phyloP scores from a whole-genome alignment of 164 flowering plant species.

The Kingdonia uniflora region DNA sequence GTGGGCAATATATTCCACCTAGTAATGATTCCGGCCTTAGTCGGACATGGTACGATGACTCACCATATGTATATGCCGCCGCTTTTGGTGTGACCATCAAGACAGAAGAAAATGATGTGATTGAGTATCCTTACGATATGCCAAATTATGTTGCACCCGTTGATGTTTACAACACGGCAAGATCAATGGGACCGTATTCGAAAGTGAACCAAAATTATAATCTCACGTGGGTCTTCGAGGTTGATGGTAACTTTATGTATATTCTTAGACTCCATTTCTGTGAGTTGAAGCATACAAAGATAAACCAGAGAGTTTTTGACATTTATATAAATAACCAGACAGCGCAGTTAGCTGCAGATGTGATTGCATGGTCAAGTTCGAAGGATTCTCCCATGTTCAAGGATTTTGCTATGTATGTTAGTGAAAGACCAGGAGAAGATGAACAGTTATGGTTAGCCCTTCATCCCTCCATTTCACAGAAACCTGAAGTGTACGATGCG shows the following conservation, averaged over 20 bases:
- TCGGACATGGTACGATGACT: conserved; percentile 70
- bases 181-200: conserved; percentile 47
- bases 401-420: conserved; percentile 41
- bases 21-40: conserved; percentile 46
- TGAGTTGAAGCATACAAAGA: conserved; percentile 23
- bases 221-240: conserved; percentile 64
- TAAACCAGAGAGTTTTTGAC: conserved; percentile 53
- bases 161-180: conserved; percentile 42
- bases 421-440: conserved; percentile 23
- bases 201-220: conserved; percentile 38
- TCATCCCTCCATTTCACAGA: conserved; percentile 23
- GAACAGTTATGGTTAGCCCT: conserved; percentile 37
- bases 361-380: conserved; percentile 35
- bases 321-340: conserved; percentile 59
- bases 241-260: conserved; percentile 59
- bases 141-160: conserved; percentile 39
- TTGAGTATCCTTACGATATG: conserved; percentile 21
- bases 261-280: conserved; percentile 66
- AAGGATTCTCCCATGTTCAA: conserved; percentile 34
- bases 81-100: conserved; percentile 34
- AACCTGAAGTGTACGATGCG: conserved; percentile 47
- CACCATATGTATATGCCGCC: conserved; percentile 50
- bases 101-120: conserved; percentile 13
- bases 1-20: conserved; percentile 59
- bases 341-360: conserved; percentile 41